These are phyloP conservation scores for Termitomyces sp. DNA, from an alignment of 768 basidiomycete species.

Conservation along the genomic window DNA sequence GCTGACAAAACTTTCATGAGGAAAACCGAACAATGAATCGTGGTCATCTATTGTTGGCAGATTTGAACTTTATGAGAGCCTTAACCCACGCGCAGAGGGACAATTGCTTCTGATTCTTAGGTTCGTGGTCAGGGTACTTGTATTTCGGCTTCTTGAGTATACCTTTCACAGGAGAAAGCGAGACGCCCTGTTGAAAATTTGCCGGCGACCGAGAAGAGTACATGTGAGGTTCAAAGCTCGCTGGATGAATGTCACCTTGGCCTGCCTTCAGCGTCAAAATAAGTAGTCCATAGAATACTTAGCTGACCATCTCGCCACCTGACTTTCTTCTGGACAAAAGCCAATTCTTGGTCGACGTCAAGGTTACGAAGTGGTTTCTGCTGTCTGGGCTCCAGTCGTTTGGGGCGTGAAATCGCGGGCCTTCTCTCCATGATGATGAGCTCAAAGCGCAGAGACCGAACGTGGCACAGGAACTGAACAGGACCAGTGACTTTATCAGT, in stretches of 20 bases:
- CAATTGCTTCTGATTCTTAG: neutral
- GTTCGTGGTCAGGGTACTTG: neutral
- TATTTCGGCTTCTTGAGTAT: neutral
- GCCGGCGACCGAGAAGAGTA: neutral
- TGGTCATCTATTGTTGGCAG: neutral
- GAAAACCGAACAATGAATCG: neutral
- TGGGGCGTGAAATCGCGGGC: neutral
- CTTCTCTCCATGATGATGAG: neutral
- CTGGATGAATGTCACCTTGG: neutral
- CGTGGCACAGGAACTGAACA: neutral
- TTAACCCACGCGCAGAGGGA: neutral
- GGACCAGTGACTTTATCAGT: neutral
- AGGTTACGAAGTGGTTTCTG: too few species aligned
- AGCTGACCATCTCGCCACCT: neutral
- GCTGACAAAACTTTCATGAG: neutral
- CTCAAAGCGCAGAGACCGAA: neutral
- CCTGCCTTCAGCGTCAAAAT: neutral
- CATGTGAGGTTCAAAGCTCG: neutral
- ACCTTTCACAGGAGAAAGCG: neutral
- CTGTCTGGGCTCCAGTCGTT: neutral
- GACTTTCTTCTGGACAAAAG: neutral
- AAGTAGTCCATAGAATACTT: neutral
- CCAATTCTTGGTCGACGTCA: neutral
- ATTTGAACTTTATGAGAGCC: neutral
- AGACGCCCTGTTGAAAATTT: neutral